phyloP scores from a whole-genome alignment of 345 rosid genomes.

The Linum trigynum region DNA sequence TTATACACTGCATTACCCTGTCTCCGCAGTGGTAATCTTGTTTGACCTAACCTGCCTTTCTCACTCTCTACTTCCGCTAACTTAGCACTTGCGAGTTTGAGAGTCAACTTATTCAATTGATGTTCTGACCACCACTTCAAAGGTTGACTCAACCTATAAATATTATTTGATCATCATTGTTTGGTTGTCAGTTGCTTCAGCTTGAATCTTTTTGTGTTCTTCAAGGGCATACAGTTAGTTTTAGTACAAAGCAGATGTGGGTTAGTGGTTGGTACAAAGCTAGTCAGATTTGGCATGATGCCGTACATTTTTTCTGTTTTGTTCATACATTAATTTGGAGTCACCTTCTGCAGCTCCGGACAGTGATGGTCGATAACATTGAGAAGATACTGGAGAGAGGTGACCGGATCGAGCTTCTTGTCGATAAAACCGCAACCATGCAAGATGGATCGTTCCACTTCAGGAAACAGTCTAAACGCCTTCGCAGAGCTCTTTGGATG shows the following conservation, averaged over 20 bases:
- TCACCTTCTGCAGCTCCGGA: constrained; percentile 48
- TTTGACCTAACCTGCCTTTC: neutral
- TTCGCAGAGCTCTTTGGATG: constrained; percentile 92
- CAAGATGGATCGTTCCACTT: constrained; percentile 90
- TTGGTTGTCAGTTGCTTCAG: neutral
- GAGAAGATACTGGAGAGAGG: constrained; percentile 98
- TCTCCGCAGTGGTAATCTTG: too few relatives aligned
- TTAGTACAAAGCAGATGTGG: too few relatives aligned
- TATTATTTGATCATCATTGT: neutral
- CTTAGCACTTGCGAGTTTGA: neutral
- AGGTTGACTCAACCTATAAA: neutral
- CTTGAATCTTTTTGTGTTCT: neutral
- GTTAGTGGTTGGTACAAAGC: neutral
- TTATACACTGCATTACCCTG: too few relatives aligned
- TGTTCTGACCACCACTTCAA: neutral
- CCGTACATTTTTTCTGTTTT: neutral
- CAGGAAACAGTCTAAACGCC: constrained; percentile 90
- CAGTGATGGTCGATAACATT: constrained; percentile 93
- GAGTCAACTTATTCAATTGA: neutral
- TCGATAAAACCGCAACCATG: constrained; percentile 93
- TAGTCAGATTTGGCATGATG: neutral
- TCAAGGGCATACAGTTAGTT: too few relatives aligned
- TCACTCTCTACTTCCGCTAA: too few relatives aligned
- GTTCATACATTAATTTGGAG: neutral
- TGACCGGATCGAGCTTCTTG: constrained; percentile 88